These are phyloP conservation scores for Rasamsonia emersonii DNA, from an alignment of 2,329 filamentous ascomycete genomes.

Conservation along the genomic window DNA sequence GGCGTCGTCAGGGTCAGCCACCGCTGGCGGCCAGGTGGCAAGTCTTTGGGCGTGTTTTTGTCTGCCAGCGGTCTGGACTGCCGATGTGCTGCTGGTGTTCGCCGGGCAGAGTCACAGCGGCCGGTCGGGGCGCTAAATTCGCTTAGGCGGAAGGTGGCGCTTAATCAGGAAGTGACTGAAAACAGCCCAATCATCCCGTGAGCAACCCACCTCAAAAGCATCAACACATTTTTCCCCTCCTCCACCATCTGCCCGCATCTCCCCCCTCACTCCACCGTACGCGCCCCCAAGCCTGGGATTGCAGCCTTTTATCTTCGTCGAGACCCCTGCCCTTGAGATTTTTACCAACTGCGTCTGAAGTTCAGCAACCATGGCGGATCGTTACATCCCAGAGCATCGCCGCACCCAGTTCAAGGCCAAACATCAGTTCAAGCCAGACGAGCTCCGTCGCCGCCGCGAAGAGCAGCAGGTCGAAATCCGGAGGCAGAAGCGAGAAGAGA, in stretches of 20 bases:
- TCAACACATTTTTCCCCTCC: slow-evolving; percentile 7
- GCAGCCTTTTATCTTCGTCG: slow-evolving; percentile 11
- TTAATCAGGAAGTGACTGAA: slow-evolving; percentile 12
- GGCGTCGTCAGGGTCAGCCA: too few relatives aligned
- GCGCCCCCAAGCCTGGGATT: slow-evolving; percentile 5
- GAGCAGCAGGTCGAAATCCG: slow-evolving; percentile 99
- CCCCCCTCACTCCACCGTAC: slow-evolving; percentile 13
- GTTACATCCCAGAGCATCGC: slow-evolving; percentile 98
- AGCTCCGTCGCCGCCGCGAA: slow-evolving; percentile 94
- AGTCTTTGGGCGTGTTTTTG: too few relatives aligned
- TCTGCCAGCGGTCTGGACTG: too few relatives aligned
- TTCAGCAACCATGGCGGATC: slow-evolving; percentile 73
- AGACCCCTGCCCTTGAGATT: slow-evolving; percentile 8
- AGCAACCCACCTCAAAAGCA: slow-evolving; percentile 18
- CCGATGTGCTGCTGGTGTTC: too few relatives aligned
- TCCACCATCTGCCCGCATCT: slow-evolving; percentile 13
- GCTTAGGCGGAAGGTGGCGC: slow-evolving; percentile 18
- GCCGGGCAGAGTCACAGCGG: too few relatives aligned
- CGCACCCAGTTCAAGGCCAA: slow-evolving; percentile 99
- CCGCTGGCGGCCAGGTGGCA: too few relatives aligned
- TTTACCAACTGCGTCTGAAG: slow-evolving; percentile 8
- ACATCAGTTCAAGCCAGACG: slow-evolving; percentile 97
- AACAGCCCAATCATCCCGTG: slow-evolving; percentile 15
- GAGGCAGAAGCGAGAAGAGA: slow-evolving; percentile 97
- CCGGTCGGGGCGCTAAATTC: slow-evolving; percentile 18